phyloP scores from a whole-genome alignment of 2,329 filamentous ascomycete genomes.

The Pseudocercospora macadamiae region DNA sequence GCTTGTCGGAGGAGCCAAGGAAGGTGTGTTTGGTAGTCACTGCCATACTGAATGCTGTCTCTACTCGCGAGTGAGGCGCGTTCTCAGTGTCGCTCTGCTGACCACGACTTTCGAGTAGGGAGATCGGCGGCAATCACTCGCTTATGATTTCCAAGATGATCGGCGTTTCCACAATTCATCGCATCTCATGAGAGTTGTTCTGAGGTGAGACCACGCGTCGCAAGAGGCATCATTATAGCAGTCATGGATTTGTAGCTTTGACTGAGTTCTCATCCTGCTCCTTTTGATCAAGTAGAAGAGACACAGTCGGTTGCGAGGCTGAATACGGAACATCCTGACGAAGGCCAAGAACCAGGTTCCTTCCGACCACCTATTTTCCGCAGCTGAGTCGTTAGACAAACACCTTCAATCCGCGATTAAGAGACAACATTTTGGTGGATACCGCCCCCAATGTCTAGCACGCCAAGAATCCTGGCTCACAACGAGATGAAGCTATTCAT shows the following conservation, averaged over 20 bases:
- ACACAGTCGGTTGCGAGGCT: too few species aligned
- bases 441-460: neutral
- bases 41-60: too few species aligned
- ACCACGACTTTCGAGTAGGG: too few species aligned
- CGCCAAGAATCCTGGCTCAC: neutral
- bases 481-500: neutral
- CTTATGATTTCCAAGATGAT: neutral
- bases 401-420: neutral
- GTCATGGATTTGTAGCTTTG: neutral
- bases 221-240: neutral
- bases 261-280: neutral
- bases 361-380: constrained; percentile 5
- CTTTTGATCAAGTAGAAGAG: too few species aligned
- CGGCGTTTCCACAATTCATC: neutral
- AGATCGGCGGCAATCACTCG: too few species aligned
- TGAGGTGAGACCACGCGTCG: neutral
- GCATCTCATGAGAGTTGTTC: too few species aligned
- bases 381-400: constrained; percentile 2
- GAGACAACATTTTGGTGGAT: neutral
- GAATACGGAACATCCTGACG: too few species aligned
- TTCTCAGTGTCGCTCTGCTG: too few species aligned
- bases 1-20: too few species aligned
- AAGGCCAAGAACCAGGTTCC: neutral
- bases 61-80: too few species aligned
- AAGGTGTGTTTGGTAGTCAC: too few species aligned